Evolutionary conservation across 371 early-diverging fungal species (phyloP), one percentile per base, ranked within the genome.

Genomic region (Apophysomyces sp.): DNA sequence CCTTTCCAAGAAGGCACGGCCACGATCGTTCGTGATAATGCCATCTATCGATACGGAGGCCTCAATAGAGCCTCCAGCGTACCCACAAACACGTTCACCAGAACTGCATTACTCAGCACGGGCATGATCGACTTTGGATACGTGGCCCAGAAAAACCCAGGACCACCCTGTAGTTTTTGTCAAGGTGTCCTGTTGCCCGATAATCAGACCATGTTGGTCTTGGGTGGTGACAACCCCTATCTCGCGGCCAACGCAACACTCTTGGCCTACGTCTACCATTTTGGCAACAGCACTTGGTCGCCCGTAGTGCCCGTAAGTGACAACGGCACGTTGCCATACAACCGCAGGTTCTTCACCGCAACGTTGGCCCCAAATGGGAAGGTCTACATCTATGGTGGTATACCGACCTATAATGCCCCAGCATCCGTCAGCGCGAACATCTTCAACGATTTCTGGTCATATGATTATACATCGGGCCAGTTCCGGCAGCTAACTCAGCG

Each of bases 341-440:
- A 55, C 11, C 56, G 62, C 4, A 49, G 51, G n/a, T 24, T 29
- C 6, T 52, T 52, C 24, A 52, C 30, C 1, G 44, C 55, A 29
- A 41, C 57, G 2, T 15, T 58, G 37, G 26, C 24, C 13, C 15
- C 52, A 16, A 57, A 63, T 58, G 63, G 63, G 7, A 57, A 63
- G 40, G 52, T 63, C 9, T 63, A 63, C 29, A 52, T 63, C 26
- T 37, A 58, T 30, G 63, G 63, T 30, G 63, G 63, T 21, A 4
- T 39, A 30, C 49, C 37, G n/a, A 31, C 36, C 15, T 37, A 26
- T n/a, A 15, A 9, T 31, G 9, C 6, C 6, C n/a, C 41, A 41
- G 18, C 41, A 41, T 9, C 21, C 6, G 41, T 9, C 4, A 44
- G 12, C 26, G 41, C 24, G n/a, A 26, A 41, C 9, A 5, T 32